Percentiles rank a stretch among this genome's conserved stretches.
Evolutionary conservation across 2,329 filamentous ascomycete species (phyloP).

Genomic region (Hymenoscyphus occultus): DNA sequence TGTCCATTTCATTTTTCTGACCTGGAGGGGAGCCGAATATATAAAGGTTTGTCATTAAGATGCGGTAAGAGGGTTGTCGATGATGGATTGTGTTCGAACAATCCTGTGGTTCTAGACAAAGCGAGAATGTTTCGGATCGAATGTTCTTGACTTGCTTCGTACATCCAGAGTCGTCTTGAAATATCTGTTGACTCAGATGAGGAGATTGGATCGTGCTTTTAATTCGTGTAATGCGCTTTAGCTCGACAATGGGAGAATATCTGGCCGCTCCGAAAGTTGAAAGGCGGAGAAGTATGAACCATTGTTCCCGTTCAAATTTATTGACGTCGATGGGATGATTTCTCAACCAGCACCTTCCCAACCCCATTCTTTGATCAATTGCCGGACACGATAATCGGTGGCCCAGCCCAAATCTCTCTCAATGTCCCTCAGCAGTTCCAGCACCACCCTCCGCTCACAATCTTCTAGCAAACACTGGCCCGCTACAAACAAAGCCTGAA

Average conservation of each 20-base stretch:
- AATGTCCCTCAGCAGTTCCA: slow-evolving; percentile 55
- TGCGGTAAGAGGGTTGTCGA: neutral
- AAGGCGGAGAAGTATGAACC: neutral
- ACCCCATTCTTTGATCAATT: slow-evolving; percentile 47
- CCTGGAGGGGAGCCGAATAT: neutral
- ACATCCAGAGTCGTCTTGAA: slow-evolving; percentile 1
- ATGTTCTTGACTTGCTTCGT: neutral
- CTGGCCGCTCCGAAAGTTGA: neutral
- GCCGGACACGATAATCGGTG: slow-evolving; percentile 57
- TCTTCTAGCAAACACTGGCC: slow-evolving; percentile 56
- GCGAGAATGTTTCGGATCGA: neutral
- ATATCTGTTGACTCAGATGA: neutral
- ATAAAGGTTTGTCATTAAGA: neutral
- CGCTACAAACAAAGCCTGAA: slow-evolving; percentile 60
- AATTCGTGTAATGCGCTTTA: neutral
- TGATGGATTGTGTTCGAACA: neutral
- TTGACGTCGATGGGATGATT: neutral
- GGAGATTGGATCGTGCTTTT: no score
- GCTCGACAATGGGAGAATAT: neutral
- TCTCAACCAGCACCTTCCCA: slow-evolving; percentile 26
- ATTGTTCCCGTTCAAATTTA: neutral
- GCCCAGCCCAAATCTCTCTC: slow-evolving; percentile 63
- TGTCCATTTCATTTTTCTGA: neutral
- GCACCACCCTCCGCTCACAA: slow-evolving; percentile 51
- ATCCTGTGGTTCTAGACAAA: neutral